Conservation (phyloP, 768 basidiomycete species). For the Pulveroboletus sp. region DNA sequence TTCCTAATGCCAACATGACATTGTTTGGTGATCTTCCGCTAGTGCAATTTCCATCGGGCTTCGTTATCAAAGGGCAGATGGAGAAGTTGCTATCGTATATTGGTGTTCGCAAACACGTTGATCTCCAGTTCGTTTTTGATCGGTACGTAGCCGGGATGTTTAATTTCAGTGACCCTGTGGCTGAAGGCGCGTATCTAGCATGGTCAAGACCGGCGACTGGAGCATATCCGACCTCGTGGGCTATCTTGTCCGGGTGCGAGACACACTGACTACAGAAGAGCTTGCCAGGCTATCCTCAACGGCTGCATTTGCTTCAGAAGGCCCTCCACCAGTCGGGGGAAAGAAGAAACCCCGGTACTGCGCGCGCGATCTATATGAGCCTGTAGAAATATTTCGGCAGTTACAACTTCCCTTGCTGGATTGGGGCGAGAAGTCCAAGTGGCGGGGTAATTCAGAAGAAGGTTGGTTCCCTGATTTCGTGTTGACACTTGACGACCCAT, state of each 20-base stretch:
- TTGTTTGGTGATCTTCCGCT: slow-evolving; percentile 83
- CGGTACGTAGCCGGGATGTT: slow-evolving; percentile 43
- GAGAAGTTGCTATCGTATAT: slow-evolving; percentile 69
- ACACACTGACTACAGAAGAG: slow-evolving; percentile 56
- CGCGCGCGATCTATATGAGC: slow-evolving; percentile 83
- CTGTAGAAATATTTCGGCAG: slow-evolving; percentile 62
- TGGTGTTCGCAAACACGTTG: slow-evolving; percentile 88
- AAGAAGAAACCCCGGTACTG: slow-evolving; percentile 48
- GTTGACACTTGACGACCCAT: neutral
- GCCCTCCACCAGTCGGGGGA: slow-evolving; percentile 17
- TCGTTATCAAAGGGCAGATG: slow-evolving; percentile 58
- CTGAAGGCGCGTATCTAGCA: slow-evolving; percentile 39
- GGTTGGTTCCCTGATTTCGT: slow-evolving; percentile 43
- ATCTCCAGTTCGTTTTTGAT: slow-evolving; percentile 90
- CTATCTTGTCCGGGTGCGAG: slow-evolving; percentile 82
- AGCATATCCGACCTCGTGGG: slow-evolving; percentile 78
- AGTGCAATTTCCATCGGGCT: slow-evolving; percentile 64
- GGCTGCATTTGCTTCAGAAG: slow-evolving; percentile 70
- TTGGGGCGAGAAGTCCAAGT: slow-evolving; percentile 78
- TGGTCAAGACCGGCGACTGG: slow-evolving; percentile 91
- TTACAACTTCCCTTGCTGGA: slow-evolving; percentile 80
- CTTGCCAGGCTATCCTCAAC: slow-evolving; percentile 55
- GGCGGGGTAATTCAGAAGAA: slow-evolving; percentile 83
- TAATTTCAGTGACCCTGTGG: neutral
- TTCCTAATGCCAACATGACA: slow-evolving; percentile 72